Percentiles rank a stretch among this genome's conserved stretches.
These are phyloP conservation scores for Limonium bicolor DNA, from an alignment of 148 eudicot genomes.

Conservation along the genomic window DNA sequence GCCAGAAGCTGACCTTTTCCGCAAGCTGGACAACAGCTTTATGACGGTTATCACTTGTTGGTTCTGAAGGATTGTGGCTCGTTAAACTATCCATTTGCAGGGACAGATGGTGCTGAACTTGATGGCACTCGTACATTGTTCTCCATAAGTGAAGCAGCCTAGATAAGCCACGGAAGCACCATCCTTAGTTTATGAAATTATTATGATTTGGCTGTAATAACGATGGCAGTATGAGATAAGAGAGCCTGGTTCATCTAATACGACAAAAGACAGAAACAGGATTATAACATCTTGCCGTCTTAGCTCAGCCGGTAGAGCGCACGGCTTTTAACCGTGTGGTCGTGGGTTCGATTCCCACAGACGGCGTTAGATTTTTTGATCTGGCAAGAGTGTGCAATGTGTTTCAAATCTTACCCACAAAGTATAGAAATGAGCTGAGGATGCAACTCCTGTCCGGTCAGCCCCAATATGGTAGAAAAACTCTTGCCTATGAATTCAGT, in stretches of 20 bases:
- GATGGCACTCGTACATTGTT: slow-evolving; percentile 58
- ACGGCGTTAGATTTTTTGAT: too few relatives aligned
- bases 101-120: slow-evolving; percentile 51
- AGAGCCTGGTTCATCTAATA: too few relatives aligned
- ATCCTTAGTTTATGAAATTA: too few relatives aligned
- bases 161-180: too few relatives aligned
- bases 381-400: too few relatives aligned
- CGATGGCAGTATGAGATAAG: too few relatives aligned
- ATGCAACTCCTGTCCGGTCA: slow-evolving; percentile 45
- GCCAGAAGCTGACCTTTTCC: slow-evolving; percentile 54
- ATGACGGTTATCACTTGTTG: slow-evolving; percentile 37
- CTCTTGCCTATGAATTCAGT: slow-evolving; percentile 36
- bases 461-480: slow-evolving; percentile 27
- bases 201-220: too few relatives aligned
- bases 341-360: slow-evolving; percentile 50
- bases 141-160: slow-evolving; percentile 63
- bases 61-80: slow-evolving; percentile 28
- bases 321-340: slow-evolving; percentile 45
- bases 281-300: too few relatives aligned
- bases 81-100: slow-evolving; percentile 41
- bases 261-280: too few relatives aligned
- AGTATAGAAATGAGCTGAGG: slow-evolving; percentile 57
- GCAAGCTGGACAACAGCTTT: slow-evolving; percentile 63
- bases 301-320: slow-evolving; percentile 7
- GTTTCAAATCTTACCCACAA: too few relatives aligned